A percentile compares a stretch with the other conserved stretches of the same genome.
phyloP scores from a whole-genome alignment of 768 basidiomycete genomes.

The Pleurotus cornucopiae region DNA sequence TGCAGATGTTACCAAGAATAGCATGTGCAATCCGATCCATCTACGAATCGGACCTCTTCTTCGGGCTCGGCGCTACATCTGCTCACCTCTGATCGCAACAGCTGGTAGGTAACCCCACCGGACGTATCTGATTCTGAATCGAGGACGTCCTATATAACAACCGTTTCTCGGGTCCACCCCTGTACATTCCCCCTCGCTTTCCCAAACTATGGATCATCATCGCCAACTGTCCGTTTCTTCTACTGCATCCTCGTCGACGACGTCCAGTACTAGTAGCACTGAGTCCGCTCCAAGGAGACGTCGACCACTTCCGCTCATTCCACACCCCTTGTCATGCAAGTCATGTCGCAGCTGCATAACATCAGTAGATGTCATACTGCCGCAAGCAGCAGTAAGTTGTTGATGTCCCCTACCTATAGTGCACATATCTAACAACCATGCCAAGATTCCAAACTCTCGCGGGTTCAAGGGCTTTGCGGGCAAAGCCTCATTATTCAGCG shows the following conservation, averaged over 20 bases:
- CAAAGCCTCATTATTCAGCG: constrained; percentile 54
- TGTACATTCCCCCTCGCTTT: neutral
- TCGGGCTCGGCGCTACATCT: constrained; percentile 2
- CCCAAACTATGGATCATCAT: constrained; percentile 4
- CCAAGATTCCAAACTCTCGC: constrained; percentile 42
- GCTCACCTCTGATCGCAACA: constrained; percentile 6
- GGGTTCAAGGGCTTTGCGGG: constrained; percentile 54
- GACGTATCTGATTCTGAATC: neutral
- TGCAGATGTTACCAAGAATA: neutral
- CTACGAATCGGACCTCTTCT: neutral
- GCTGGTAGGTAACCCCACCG: neutral
- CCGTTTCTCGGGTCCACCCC: neutral
- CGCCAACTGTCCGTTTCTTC: neutral
- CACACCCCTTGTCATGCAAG: constrained; percentile 41
- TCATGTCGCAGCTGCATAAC: constrained; percentile 41
- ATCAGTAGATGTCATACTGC: constrained; percentile 37
- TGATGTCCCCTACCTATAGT: neutral
- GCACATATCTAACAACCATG: neutral
- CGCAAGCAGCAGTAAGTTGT: constrained; percentile 31
- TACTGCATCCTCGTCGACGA: constrained; percentile 11
- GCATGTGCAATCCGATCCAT: constrained; percentile 1
- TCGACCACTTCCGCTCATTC: constrained; percentile 47
- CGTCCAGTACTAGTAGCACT: constrained; percentile 13
- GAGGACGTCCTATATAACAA: neutral
- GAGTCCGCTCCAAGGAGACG: constrained; percentile 30